Evolutionary conservation across 177 flowering plant genomes (phyloP).

Genomic region (Vitis hybrid): DNA sequence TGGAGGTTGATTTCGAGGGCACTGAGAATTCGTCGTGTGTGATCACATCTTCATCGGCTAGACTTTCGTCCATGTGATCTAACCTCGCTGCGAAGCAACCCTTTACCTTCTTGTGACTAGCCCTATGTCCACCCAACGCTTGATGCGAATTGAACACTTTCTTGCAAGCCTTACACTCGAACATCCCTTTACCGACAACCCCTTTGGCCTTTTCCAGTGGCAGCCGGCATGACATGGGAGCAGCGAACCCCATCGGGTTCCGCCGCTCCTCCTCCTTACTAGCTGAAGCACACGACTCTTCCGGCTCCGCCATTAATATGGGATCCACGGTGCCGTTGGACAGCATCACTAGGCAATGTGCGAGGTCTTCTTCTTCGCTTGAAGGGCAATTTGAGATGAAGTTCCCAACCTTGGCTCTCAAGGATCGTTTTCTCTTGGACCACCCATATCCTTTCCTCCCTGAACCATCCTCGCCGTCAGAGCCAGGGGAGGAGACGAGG

Average conservation of each 20-base stretch:
- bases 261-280: conserved; percentile 66
- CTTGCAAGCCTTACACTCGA: conserved; percentile 91
- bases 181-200: conserved; percentile 49
- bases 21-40: conserved; percentile 50
- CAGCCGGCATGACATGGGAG: conserved; percentile 15
- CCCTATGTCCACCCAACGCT: conserved; percentile 92
- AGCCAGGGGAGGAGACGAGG: conserved; percentile 50
- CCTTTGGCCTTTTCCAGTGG: conserved; percentile 45
- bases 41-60: conserved; percentile 50
- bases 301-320: conserved; percentile 38
- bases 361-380: conserved; percentile 79
- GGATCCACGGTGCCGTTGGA: conserved; percentile 65
- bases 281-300: conserved; percentile 80
- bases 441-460: conserved; percentile 45
- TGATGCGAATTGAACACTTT: conserved; percentile 93
- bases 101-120: conserved; percentile 96
- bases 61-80: conserved; percentile 40
- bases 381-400: conserved; percentile 38
- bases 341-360: conserved; percentile 77
- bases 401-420: conserved; percentile 43
- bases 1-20: conserved; percentile 33
- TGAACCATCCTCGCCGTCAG: conserved; percentile 49
- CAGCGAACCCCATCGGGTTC: conserved; percentile 21
- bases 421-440: conserved; percentile 75
- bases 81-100: conserved; percentile 82